Conservation (phyloP, 2,329 filamentous ascomycete genomes). For the Sphaerostilbella broomeana region DNA sequence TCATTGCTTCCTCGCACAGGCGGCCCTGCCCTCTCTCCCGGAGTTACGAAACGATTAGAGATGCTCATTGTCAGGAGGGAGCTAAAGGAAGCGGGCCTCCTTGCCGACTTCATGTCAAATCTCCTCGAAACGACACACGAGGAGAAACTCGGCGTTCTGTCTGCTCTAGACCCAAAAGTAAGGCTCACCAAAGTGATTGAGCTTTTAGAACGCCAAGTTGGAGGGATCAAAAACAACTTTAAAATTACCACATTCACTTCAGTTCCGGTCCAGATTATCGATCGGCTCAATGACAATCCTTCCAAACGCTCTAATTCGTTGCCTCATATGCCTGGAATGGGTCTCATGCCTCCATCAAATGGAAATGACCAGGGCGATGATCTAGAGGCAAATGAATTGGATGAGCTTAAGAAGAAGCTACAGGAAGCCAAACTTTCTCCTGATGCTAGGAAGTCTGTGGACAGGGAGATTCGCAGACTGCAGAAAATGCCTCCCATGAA, state of each 20-base stretch:
- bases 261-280: conserved; percentile 55
- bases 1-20: conserved; percentile 71
- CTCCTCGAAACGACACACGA: conserved; percentile 81
- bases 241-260: conserved; percentile 74
- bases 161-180: conserved; percentile 71
- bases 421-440: conserved; percentile 73
- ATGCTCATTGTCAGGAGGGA: conserved; percentile 80
- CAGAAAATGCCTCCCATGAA: conserved; percentile 96
- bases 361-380: conserved; percentile 55
- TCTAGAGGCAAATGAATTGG: conserved; percentile 81
- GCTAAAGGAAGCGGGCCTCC: conserved; percentile 69
- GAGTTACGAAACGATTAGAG: conserved; percentile 81
- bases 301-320: conserved; percentile 26
- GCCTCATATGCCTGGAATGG: conserved; percentile 35
- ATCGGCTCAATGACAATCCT: conserved; percentile 41
- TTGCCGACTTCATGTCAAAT: conserved; percentile 97
- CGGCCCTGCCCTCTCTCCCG: conserved; percentile 63
- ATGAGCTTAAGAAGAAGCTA: conserved; percentile 84
- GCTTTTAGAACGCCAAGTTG: conserved; percentile 74
- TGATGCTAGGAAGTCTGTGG: conserved; percentile 84
- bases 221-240: conserved; percentile 77
- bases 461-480: conserved; percentile 78
- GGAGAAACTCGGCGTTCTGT: conserved; percentile 81
- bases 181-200: conserved; percentile 77
- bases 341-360: conserved; percentile 28